phyloP scores from a whole-genome alignment of 2,329 filamentous ascomycete species.

The Aurifilum marmelostoma region DNA sequence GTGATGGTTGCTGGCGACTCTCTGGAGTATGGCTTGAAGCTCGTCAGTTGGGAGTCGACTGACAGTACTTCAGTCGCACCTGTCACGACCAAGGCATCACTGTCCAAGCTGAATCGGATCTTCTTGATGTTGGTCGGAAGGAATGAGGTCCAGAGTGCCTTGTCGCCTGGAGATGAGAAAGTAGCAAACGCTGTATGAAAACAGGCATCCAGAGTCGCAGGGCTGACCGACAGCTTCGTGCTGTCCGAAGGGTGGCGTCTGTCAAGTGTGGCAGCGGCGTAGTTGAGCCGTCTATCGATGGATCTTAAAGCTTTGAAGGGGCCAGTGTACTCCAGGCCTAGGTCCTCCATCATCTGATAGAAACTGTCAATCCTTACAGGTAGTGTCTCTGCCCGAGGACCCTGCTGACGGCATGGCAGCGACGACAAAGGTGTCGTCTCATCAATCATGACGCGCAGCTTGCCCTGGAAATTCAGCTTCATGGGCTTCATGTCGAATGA shows the following conservation, averaged over 20 bases:
- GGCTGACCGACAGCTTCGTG: slow-evolving; percentile 42
- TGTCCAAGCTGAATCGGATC: slow-evolving; percentile 43
- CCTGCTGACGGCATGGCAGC: slow-evolving; percentile 35
- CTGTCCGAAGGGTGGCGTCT: slow-evolving; percentile 42
- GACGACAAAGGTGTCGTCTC: slow-evolving; percentile 33
- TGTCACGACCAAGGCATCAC: slow-evolving; percentile 13
- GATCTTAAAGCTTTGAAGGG: slow-evolving; percentile 43
- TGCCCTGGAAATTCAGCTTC: slow-evolving; percentile 42
- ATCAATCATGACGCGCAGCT: slow-evolving; percentile 40
- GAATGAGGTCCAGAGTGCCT: slow-evolving; percentile 48
- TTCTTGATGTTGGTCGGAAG: slow-evolving; percentile 41
- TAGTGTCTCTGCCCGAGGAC: slow-evolving; percentile 38
- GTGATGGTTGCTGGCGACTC: slow-evolving; percentile 37
- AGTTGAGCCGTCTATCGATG: slow-evolving; percentile 42
- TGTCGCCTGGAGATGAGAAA: slow-evolving; percentile 46
- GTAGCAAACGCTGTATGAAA: slow-evolving; percentile 48
- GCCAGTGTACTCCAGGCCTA: slow-evolving; percentile 44
- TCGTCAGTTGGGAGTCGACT: slow-evolving; percentile 40
- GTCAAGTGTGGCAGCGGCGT: slow-evolving; percentile 39
- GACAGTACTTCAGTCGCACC: slow-evolving; percentile 28
- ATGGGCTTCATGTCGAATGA: slow-evolving; percentile 39
- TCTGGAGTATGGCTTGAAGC: slow-evolving; percentile 33
- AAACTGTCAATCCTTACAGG: slow-evolving; percentile 40
- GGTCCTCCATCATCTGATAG: slow-evolving; percentile 46
- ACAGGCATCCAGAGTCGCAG: slow-evolving; percentile 47